Evolutionary conservation across 192 early-diverging fungal species (phyloP), one percentile per base, ranked within the genome.

Genomic region (Fimicolochytrium jonesii): DNA sequence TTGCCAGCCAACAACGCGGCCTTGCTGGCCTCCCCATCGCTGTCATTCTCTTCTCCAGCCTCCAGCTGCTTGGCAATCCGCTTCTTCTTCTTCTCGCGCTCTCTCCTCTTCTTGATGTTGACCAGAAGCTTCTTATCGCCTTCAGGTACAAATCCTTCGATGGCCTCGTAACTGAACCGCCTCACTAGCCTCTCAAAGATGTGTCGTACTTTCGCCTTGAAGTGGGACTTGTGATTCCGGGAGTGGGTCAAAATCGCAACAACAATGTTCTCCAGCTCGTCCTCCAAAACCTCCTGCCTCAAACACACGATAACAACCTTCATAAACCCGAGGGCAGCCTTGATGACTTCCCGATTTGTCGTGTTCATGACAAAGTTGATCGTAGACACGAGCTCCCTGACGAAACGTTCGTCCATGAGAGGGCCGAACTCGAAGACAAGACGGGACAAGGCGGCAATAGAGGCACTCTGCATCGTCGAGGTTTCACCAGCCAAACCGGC

Each of bases 401-500:
- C 59, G 65, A 90, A 74, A 6, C 78, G 66, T 26, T 71, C 59
- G 44, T 81, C 74, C 46, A 99, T 59, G 20, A 59, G 22, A 25
- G 34, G 29, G 15, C 63, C 42, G 81, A 97, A 97, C 75, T 99
- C 96, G 47, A 94, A 99, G 56, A 97, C 59, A n/a, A 92, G 73
- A 15, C 95, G 77, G 4, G 88, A 87, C 22, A 97, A 67, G 9
- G 88, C 82, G 0, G 90, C 83, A 28, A 97, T 86, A 0, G 94
- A 84, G 3, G 96, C 96, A 61, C 87, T 88, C 36, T 95, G 89
- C 93, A 99, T 96, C 51, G 90, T 82, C 4, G 90, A 78, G 11
- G 92, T 92, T 32, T 83, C 81, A n/a, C 90, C 94, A 0, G 88
- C 94, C 68, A 99, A 79, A 71, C 95, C 96, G 28, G 96, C 96